These are phyloP conservation scores for Phytopythium montanum DNA, from an alignment of 352 stramenopile genomes.

Conservation along the genomic window DNA sequence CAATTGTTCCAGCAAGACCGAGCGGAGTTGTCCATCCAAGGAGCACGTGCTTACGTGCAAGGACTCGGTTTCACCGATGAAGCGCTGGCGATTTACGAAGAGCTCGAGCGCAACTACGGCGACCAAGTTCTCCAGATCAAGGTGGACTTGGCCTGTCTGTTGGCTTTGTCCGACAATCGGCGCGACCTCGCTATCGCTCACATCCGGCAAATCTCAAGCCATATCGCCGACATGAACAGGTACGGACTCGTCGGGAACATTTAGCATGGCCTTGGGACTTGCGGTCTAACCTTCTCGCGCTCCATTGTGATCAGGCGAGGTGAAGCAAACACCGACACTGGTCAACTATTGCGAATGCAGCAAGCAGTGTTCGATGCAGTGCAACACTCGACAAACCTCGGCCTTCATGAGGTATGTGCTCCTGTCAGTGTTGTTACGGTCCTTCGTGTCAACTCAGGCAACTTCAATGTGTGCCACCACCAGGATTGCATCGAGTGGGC, in stretches of 20 bases:
- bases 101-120: slow-evolving; percentile 58
- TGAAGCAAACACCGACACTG: slow-evolving; percentile 16
- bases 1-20: background rate
- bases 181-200: slow-evolving; percentile 35
- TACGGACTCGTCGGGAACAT: background rate
- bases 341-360: slow-evolving; percentile 20
- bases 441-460: background rate
- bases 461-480: background rate
- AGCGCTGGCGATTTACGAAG: slow-evolving; percentile 53
- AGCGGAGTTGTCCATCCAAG: background rate
- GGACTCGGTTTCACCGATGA: slow-evolving; percentile 42
- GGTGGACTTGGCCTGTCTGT: slow-evolving; percentile 58
- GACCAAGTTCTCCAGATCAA: slow-evolving; percentile 51
- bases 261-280: background rate
- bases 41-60: slow-evolving; percentile 32
- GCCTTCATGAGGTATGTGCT: slow-evolving; percentile 33
- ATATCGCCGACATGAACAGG: slow-evolving; percentile 1
- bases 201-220: slow-evolving; percentile 13
- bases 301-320: background rate
- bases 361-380: slow-evolving; percentile 46
- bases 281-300: background rate
- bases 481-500: slow-evolving; percentile 55
- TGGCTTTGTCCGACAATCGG: slow-evolving; percentile 31
- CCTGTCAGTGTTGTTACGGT: background rate
- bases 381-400: slow-evolving; percentile 31